These are phyloP conservation scores for Clonostachys rhizophaga DNA, from an alignment of 2,329 filamentous ascomycete species.

Conservation along the genomic window DNA sequence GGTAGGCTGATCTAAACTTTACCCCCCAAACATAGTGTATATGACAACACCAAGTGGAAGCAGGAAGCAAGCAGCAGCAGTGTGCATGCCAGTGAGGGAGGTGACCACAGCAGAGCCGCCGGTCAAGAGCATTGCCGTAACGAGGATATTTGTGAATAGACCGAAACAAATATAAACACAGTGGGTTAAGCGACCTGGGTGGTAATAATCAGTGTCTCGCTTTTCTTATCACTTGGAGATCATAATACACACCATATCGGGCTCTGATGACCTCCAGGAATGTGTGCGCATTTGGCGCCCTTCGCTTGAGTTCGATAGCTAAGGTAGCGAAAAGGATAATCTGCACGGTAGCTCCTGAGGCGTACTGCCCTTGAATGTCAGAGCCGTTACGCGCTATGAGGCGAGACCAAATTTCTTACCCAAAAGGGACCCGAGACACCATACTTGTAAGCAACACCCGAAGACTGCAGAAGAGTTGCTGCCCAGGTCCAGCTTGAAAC, in stretches of 20 bases:
- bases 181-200: too few species aligned
- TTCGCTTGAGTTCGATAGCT: constrained; percentile 77
- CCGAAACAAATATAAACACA: constrained; percentile 65
- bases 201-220: too few species aligned
- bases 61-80: constrained; percentile 74
- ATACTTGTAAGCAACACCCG: constrained; percentile 75
- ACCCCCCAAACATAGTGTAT: constrained; percentile 59
- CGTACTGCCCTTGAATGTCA: constrained; percentile 26
- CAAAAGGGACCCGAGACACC: constrained; percentile 52
- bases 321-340: constrained; percentile 80
- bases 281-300: constrained; percentile 75
- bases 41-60: constrained; percentile 73
- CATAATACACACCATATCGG: constrained; percentile 63
- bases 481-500: constrained; percentile 87
- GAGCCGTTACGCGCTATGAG: too few species aligned
- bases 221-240: constrained; percentile 42
- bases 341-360: constrained; percentile 65
- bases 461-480: constrained; percentile 69
- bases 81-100: constrained; percentile 27
- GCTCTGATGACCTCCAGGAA: constrained; percentile 75
- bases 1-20: too few species aligned
- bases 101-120: constrained; percentile 57
- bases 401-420: background rate
- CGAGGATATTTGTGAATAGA: constrained; percentile 74
- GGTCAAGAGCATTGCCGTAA: constrained; percentile 78